Base-by-base conservation (phyloP, 805 yeast genomes). In the Hanseniaspora jakobsenii region DNA sequence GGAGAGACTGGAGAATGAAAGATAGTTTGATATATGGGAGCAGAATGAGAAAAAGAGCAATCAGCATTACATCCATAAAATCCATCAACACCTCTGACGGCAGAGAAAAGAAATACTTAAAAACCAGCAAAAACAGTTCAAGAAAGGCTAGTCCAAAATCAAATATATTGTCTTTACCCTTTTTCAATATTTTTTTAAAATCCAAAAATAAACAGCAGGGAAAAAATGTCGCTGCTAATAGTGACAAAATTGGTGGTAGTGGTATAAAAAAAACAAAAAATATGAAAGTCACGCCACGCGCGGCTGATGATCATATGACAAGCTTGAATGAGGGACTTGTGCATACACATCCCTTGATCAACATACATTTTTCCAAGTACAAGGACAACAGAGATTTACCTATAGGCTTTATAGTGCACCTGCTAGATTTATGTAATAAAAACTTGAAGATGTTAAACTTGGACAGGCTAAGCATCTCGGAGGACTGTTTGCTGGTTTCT, bases 1-100 rank as follows among this genome's bases (percentile, higher is more conserved):
- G 95, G 95, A 70, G 95, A 56, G 95, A 85, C 58, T 85, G 94
- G 94, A 80, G 83, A 54, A 78, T 71, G 54, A 70, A 83, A 49
- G 72, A 71, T 41, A 86, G 80, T 59, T 83, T 89, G 1, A 58
- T 81, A 28, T 79, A 78, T 55, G 66, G 71, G 1, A 57, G 67
- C 3, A 52, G 59, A 40, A 49, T 64, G 50, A 64, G 58, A 43
- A 38, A 41, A 42, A 46, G 51, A 34, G 35, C 45, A 13, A 49
- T 32, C 10, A 44, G 46, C 21, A 36, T 16, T 13, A 26, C 41
- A 3, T 46, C 47, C 1, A 14, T 46, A 21, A 23, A 17, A 18
- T 32, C 45, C 3, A 18, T 14, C 2, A 21, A 27, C 18, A 32
- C 22, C 21, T n/a, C 22, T 29, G 28, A 37, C 10, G 31, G 29